Percentiles rank a stretch among this genome's conserved stretches.
phyloP scores from a whole-genome alignment of 495 filamentous ascomycete genomes.

The Immersiella caudata region DNA sequence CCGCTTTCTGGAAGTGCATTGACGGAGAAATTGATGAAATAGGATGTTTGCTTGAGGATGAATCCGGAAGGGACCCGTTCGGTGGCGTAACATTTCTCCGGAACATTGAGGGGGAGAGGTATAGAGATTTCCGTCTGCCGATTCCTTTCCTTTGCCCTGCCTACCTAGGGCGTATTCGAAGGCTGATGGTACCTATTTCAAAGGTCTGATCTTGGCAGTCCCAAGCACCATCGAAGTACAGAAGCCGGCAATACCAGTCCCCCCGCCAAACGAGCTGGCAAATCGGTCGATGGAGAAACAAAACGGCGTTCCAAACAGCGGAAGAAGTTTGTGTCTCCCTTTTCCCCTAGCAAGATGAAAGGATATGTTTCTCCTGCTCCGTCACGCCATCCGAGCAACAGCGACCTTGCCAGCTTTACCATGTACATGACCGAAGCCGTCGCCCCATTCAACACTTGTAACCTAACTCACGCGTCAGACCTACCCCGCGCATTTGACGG shows the following conservation, averaged over 20 bases:
- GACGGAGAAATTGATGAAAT: not conserved
- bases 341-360: not conserved
- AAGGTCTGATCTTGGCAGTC: too few species aligned
- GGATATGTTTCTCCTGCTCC: not conserved
- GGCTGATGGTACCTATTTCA: not conserved
- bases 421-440: not conserved
- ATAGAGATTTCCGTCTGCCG: too few species aligned
- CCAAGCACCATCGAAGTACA: too few species aligned
- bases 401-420: not conserved
- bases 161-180: too few species aligned
- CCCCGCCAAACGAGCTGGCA: too few species aligned
- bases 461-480: not conserved
- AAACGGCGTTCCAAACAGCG: not conserved
- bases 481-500: constrained; percentile 1
- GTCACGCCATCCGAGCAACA: not conserved
- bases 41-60: not conserved
- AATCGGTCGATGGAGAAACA: not conserved
- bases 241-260: not conserved
- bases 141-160: not conserved
- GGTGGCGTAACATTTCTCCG: too few species aligned
- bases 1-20: not conserved
- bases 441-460: not conserved
- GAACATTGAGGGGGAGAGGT: too few species aligned
- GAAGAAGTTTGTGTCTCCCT: not conserved
- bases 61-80: too few species aligned